phyloP scores from a whole-genome alignment of 2,329 filamentous ascomycete species.

The Aspergillus thermomutatus region DNA sequence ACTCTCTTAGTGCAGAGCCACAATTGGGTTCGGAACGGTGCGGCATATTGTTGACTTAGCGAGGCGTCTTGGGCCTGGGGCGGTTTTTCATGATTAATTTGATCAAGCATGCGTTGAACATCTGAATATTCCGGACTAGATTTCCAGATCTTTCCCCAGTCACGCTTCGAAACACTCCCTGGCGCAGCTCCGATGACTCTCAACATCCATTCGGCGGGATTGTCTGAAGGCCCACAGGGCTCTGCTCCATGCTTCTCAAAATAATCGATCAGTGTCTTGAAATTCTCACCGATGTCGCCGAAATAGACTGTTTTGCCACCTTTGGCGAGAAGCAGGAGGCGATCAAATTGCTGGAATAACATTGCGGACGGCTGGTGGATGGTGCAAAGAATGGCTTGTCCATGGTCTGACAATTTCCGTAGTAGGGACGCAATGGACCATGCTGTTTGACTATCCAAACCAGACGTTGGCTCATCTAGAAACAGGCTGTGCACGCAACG shows the following conservation, averaged over 20 bases:
- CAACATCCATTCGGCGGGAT: conserved; percentile 73
- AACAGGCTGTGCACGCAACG: no score
- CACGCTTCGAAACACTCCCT: conserved; percentile 62
- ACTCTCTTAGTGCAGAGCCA: conserved; percentile 66
- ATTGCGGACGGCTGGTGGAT: conserved; percentile 94
- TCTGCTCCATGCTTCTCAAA: conserved; percentile 62
- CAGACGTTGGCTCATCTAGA: conserved; percentile 88
- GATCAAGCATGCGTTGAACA: no score
- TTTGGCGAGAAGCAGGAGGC: conserved; percentile 59
- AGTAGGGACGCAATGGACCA: conserved; percentile 84
- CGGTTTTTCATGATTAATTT: no score
- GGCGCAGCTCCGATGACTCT: conserved; percentile 55
- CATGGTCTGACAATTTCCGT: conserved; percentile 79
- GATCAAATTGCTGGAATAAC: conserved; percentile 78
- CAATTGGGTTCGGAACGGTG: conserved; percentile 66
- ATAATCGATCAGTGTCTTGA: conserved; percentile 54
- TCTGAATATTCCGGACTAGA: conserved; percentile 53
- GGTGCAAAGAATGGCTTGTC: conserved; percentile 85
- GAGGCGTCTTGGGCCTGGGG: no score
- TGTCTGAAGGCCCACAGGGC: conserved; percentile 58
- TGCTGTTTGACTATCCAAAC: conserved; percentile 82
- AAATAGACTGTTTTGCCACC: conserved; percentile 67
- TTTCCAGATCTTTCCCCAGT: conserved; percentile 64
- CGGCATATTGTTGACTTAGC: conserved; percentile 72
- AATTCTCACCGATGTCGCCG: conserved; percentile 60